Evolutionary conservation across 179 eudicot genomes (phyloP), one percentile per base, ranked within the genome.

Genomic region (Camellia oleifera): DNA sequence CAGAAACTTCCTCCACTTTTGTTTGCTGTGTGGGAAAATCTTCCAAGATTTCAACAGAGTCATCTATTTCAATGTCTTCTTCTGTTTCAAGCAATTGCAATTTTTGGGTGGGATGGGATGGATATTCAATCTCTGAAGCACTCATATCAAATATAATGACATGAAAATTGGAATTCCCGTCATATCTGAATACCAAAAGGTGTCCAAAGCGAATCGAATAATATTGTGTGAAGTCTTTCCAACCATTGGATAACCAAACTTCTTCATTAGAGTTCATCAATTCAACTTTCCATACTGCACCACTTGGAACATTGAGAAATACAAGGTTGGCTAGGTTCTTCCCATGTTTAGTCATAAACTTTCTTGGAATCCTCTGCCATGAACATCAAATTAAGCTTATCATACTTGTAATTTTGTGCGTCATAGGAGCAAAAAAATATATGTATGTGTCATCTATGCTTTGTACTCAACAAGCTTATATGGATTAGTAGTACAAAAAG

Each of bases 211-310:
- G 1, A 44, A 92, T 67, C 10, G 89, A 85, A 77, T 86, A 83
- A 69, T 78, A 82, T 12, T 80, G 71, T 40, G 72, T 86, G 61
- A 92, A 88, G 61, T 87, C 75, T 32, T 79, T 68, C 92, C 90
- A 92, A 7, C 97, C 97, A 8, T 87, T 63, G n/a, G 76, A 58
- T 0, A 92, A 54, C 88, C 85, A 88, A 78, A 45, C 81, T 32
- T 71, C 79, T 0, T 58, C 86, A 2, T 82, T 17, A 66, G 66
- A 79, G 20, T 20, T 80, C 56, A 50, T 56, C 76, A 90, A 20
- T 20, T 86, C 65, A 0, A 89, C 88, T 69, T 81, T 2, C 91
- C 91, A 87, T 5, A 45, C 61, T 44, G 80, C 71, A 50, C 90
- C 88, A 23, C 15, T 77, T 56, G 83, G 86, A 77, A 70, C 83